Percentiles rank a stretch among this genome's conserved stretches.
Evolutionary conservation across 768 basidiomycete species (phyloP).

Genomic region (Auriscalpium microsporum): DNA sequence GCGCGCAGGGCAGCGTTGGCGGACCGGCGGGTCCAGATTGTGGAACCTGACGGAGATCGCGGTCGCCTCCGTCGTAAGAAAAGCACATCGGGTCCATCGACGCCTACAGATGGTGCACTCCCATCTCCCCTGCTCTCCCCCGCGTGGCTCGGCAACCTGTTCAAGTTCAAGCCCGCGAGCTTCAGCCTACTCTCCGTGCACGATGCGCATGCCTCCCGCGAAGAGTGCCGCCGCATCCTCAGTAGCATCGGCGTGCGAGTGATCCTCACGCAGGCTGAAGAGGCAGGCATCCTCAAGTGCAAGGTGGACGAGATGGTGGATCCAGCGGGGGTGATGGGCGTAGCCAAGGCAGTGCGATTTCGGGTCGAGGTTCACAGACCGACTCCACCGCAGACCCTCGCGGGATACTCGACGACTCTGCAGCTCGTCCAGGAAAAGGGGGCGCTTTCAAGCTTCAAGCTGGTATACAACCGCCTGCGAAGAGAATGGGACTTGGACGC

Average conservation of each 20-base stretch:
- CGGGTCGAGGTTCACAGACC: conserved; percentile 61
- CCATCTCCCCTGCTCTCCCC: conserved; percentile 36
- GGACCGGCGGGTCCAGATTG: conserved; percentile 39
- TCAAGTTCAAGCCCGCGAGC: conserved; percentile 70
- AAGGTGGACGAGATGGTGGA: conserved; percentile 60
- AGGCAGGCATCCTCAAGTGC: conserved; percentile 67
- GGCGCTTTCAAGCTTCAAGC: conserved; percentile 72
- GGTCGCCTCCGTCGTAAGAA: conserved; percentile 25
- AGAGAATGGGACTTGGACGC: conserved; percentile 63
- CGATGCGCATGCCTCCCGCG: conserved; percentile 56
- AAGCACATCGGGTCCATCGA: conserved; percentile 17
- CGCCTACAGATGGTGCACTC: conserved; percentile 25
- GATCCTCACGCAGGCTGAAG: conserved; percentile 54
- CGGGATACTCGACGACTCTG: conserved; percentile 50
- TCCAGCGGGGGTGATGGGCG: conserved; percentile 39
- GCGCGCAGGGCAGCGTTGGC: conserved; percentile 14
- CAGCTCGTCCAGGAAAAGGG: conserved; percentile 80
- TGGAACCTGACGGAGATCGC: conserved; percentile 33
- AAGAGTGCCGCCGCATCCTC: conserved; percentile 67
- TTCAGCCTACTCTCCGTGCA: conserved; percentile 50
- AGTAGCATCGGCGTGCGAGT: conserved; percentile 64
- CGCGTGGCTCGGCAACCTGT: conserved; percentile 81
- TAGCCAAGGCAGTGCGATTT: conserved; percentile 70
- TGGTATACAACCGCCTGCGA: conserved; percentile 56
- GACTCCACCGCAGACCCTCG: conserved; percentile 31